phyloP scores from a whole-genome alignment of 192 early-diverging fungal species.

The Haplosporangium gracile region DNA sequence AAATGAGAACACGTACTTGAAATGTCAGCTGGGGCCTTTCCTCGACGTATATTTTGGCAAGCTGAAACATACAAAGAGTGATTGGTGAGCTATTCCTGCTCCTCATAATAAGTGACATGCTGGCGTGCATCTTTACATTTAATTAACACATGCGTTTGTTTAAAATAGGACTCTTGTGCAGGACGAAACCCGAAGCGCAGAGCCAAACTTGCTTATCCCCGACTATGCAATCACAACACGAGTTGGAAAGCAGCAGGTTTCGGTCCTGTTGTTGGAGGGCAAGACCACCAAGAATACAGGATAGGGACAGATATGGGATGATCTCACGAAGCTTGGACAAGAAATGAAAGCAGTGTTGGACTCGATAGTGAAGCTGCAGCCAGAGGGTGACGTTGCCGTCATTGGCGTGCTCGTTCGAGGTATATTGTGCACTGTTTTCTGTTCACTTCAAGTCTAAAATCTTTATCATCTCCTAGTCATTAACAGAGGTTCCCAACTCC shows the following conservation, averaged over 20 bases:
- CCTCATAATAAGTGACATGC: not conserved
- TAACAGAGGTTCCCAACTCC: no score
- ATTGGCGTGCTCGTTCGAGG: conserved; percentile 16
- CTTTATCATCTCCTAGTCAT: not conserved
- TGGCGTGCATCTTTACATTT: no score
- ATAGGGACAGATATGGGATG: conserved; percentile 13
- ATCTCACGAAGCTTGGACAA: conserved; percentile 14
- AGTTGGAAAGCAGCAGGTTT: conserved; percentile 12
- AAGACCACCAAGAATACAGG: conserved; percentile 17
- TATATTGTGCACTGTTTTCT: not conserved
- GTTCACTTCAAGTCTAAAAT: not conserved
- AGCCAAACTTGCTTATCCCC: conserved; percentile 1
- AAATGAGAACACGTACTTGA: no score
- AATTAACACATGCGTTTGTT: not conserved
- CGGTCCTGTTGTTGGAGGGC: conserved; percentile 14
- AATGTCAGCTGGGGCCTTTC: not conserved
- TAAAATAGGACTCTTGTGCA: conserved; percentile 10
- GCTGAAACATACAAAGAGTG: not conserved
- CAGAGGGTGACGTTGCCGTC: conserved; percentile 14
- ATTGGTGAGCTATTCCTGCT: not conserved
- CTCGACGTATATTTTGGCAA: conserved; percentile 6
- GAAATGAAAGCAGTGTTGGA: conserved; percentile 32
- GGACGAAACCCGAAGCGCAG: not conserved
- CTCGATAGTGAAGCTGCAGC: conserved; percentile 17
- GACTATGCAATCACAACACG: conserved; percentile 15